Evolutionary conservation across 1,139 yeast species (phyloP), one percentile per base, ranked within the genome.

Genomic region (Geotrichum histeridarum): DNA sequence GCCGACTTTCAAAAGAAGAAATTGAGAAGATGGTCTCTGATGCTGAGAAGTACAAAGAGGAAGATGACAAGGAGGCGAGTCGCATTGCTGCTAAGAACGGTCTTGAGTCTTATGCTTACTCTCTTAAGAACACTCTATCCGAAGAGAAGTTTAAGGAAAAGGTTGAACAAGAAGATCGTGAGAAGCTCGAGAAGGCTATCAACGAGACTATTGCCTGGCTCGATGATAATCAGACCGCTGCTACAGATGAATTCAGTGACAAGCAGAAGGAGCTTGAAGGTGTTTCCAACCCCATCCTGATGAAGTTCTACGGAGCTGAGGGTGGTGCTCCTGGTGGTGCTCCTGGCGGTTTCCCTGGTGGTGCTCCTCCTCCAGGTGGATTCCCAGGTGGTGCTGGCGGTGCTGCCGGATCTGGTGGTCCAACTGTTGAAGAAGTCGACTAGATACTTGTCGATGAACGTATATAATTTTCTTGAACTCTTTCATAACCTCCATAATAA

Each of bases 11-110:
- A 64, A 86, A 87, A 82, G 96, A 88, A 71, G 95, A 88, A 65
- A 88, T 88, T 62, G 96, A 88, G 76, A 84, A 90, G 75, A 89
- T 89, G 96, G 95, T 89, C 64, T 80, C 87, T 68, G 96, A 89
- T 77, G 90, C 90, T 62, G 91, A 84, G 76, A 84, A 83, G 76
- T 84, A 78, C 80, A 84, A 84, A 77, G 90, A 83, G 63, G 88
- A 84, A 73, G 95, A 86, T 70, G 93, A 84, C 70, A 81, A 81
- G 77, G 93, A 86, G 77, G 79, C 91, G 65, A 75, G 81, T 60
- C 85, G 94, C 78, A 81, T 84, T 68, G 82, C 78, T 54, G 76
- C 80, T 65, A 87, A 87, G 89, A 88, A 88, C 78, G 94, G 86
- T 72, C 84, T 88, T 73, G 96, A 88, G 80, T 86, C 95, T 59